These are phyloP conservation scores for Harringtonia aguacate DNA, from an alignment of 2,329 filamentous ascomycete species.

Conservation along the genomic window DNA sequence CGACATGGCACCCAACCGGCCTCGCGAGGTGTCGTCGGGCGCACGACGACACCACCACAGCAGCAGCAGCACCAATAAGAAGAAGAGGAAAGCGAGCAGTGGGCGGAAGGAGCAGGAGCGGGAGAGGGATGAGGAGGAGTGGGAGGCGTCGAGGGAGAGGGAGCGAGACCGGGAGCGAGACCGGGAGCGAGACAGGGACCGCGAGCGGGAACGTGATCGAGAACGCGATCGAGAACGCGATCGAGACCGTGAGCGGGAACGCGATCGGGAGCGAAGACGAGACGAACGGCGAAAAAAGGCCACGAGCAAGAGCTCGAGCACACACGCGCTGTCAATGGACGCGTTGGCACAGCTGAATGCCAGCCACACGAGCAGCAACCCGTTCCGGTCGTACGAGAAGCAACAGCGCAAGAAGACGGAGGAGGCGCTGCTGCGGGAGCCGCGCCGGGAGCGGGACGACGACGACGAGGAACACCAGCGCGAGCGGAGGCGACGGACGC, in stretches of 20 bases:
- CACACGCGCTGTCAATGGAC: conserved; percentile 1
- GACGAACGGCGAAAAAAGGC: background rate
- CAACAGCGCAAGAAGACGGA: background rate
- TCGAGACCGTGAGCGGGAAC: conserved; percentile 3
- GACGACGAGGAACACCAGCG: too few species aligned
- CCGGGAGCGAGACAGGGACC: background rate
- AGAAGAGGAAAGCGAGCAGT: background rate
- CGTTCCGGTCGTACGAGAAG: too few species aligned
- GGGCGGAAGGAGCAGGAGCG: background rate
- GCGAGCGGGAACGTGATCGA: background rate
- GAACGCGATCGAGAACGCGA: conserved; percentile 6
- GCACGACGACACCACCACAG: conserved; percentile 2
- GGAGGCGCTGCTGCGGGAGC: conserved; percentile 1
- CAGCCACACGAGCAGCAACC: background rate
- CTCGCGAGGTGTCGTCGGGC: conserved; percentile 6
- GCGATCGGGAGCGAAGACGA: conserved; percentile 1
- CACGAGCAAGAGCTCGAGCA: background rate
- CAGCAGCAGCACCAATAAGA: background rate
- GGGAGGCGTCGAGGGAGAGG: too few species aligned
- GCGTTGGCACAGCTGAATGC: conserved; percentile 7
- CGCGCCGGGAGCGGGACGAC: background rate
- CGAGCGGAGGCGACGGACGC: too few species aligned
- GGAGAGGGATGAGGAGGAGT: conserved; percentile 2
- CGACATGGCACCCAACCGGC: background rate
- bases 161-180: conserved; percentile 5